These are phyloP conservation scores for Dissophora globulifera DNA, from an alignment of 192 early-diverging fungal genomes.

Conservation along the genomic window DNA sequence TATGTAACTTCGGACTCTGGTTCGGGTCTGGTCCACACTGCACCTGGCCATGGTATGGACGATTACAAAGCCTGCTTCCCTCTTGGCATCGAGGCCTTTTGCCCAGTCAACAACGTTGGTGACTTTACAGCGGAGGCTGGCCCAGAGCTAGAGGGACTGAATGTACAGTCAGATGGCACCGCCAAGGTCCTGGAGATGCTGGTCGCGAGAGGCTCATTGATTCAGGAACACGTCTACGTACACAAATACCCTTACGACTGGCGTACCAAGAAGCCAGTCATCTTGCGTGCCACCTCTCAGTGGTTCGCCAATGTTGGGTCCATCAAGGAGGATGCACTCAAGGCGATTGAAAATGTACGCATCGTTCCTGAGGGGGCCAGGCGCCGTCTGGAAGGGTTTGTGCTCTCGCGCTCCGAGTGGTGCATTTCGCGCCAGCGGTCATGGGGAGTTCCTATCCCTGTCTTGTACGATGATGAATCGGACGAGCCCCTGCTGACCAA, in stretches of 20 bases:
- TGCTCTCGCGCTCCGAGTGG: conserved; percentile 78
- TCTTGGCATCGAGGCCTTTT: conserved; percentile 66
- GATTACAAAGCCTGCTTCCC: conserved; percentile 74
- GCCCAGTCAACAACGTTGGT: conserved; percentile 76
- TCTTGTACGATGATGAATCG: conserved; percentile 69
- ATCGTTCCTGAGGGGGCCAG: conserved; percentile 66
- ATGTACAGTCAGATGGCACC: conserved; percentile 68
- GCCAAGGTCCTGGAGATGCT: conserved; percentile 65
- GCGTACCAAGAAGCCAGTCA: conserved; percentile 84
- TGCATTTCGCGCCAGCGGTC: conserved; percentile 85
- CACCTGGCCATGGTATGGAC: conserved; percentile 84
- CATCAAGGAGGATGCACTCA: conserved; percentile 60
- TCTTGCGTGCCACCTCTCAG: conserved; percentile 80
- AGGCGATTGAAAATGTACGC: conserved; percentile 65
- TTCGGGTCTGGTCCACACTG: conserved; percentile 79
- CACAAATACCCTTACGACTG: conserved; percentile 90
- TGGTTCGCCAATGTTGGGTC: conserved; percentile 81
- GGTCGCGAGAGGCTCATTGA: conserved; percentile 34
- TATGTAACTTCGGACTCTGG: conserved; percentile 80
- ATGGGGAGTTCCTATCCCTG: conserved; percentile 88
- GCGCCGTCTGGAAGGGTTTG: conserved; percentile 71
- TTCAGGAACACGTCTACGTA: conserved; percentile 61
- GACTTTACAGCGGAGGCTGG: conserved; percentile 74
- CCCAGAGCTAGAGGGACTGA: conserved; percentile 65
- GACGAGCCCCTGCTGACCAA: conserved; percentile 72